These are phyloP conservation scores for Cutaneotrichosporon sp. DNA, from an alignment of 1,284 basidiomycete species.

Conservation along the genomic window DNA sequence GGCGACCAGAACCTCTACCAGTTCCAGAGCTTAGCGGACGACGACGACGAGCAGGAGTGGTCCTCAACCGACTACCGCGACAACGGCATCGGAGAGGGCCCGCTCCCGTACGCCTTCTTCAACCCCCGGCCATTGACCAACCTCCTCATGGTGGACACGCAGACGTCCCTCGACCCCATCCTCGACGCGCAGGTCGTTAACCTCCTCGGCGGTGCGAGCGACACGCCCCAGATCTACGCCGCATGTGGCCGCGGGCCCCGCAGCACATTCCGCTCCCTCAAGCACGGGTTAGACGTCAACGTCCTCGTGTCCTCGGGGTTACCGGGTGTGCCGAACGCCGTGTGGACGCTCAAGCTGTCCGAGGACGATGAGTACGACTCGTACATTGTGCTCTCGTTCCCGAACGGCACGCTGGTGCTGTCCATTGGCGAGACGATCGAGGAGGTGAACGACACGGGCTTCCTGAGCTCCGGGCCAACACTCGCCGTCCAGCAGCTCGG, in stretches of 20 bases:
- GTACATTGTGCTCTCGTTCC: slow-evolving; percentile 94
- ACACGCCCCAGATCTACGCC: slow-evolving; percentile 90
- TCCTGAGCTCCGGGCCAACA: slow-evolving; percentile 89
- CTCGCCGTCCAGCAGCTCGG: slow-evolving; percentile 97
- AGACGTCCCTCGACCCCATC: slow-evolving; percentile 85
- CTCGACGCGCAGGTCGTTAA: slow-evolving; percentile 88
- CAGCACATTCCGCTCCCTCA: slow-evolving; percentile 79
- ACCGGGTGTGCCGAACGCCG: slow-evolving; percentile 91
- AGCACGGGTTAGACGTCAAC: slow-evolving; percentile 90
- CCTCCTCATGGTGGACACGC: slow-evolving; percentile 80
- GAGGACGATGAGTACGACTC: slow-evolving; percentile 88
- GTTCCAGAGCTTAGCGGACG: slow-evolving; percentile 94
- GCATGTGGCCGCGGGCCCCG: slow-evolving; percentile 84
- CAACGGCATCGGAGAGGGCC: slow-evolving; percentile 75
- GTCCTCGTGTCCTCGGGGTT: slow-evolving; percentile 90
- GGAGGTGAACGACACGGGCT: slow-evolving; percentile 95
- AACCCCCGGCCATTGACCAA: slow-evolving; percentile 81
- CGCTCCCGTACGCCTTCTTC: slow-evolving; percentile 83
- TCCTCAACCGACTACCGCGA: slow-evolving; percentile 78
- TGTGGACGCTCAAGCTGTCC: slow-evolving; percentile 89
- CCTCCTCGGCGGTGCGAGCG: slow-evolving; percentile 77
- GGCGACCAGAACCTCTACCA: slow-evolving; percentile 95
- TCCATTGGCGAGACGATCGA: slow-evolving; percentile 97
- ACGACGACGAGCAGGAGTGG: slow-evolving; percentile 88
- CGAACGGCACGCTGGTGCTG: slow-evolving; percentile 91